phyloP scores from a whole-genome alignment of 257 asterid species.

The Prunella vulgaris region DNA sequence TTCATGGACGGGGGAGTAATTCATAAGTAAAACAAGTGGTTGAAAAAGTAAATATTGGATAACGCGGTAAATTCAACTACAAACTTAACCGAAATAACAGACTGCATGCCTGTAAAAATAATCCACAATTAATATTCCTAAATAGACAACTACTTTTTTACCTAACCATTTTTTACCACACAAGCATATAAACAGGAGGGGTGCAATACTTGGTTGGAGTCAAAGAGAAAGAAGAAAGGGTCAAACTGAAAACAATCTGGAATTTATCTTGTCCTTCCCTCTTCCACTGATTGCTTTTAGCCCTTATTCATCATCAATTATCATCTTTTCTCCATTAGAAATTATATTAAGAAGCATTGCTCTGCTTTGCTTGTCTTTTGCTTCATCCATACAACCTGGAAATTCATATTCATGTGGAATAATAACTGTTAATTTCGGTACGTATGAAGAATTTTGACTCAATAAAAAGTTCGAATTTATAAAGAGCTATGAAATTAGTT shows the following conservation, averaged over 20 bases:
- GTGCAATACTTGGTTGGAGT: too few species aligned
- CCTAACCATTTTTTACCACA: neutral
- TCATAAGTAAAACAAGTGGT: neutral
- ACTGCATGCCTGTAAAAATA: neutral
- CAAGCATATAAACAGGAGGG: neutral
- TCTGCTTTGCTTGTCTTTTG: neutral
- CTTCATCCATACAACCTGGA: slow-evolving; percentile 16
- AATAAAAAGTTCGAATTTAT: too few species aligned
- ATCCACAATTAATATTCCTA: neutral
- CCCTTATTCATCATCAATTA: slow-evolving; percentile 13
- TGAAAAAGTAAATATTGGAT: neutral
- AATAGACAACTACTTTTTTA: neutral
- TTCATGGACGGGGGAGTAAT: too few species aligned
- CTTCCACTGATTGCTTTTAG: neutral
- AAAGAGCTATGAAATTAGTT: too few species aligned
- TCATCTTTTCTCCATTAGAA: neutral
- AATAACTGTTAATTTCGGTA: neutral
- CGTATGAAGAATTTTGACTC: neutral
- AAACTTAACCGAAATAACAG: slow-evolving; percentile 29
- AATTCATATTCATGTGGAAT: neutral
- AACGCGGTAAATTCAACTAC: neutral
- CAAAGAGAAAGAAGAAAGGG: slow-evolving; percentile 13
- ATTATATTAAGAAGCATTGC: neutral
- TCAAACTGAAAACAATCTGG: slow-evolving; percentile 23
- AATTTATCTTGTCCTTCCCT: neutral